These are phyloP conservation scores for Auriscalpium orientale DNA, from an alignment of 768 basidiomycete genomes.

Conservation along the genomic window DNA sequence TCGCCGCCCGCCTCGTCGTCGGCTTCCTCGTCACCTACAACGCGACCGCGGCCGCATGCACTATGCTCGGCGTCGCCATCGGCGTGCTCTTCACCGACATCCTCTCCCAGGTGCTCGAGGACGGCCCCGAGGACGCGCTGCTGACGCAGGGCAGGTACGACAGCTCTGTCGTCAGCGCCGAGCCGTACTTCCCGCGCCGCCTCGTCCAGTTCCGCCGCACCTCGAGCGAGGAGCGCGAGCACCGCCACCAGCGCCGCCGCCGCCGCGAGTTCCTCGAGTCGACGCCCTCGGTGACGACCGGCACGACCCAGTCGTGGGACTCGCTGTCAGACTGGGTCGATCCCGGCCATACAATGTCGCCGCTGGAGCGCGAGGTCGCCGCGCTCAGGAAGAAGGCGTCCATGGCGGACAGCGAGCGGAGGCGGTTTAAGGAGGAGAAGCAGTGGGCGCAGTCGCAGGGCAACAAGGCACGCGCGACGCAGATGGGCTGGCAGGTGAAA, in stretches of 20 bases:
- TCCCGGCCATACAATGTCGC: conserved; percentile 48
- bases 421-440: conserved; percentile 77
- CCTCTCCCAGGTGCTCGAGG: conserved; percentile 57
- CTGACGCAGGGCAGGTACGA: conserved; percentile 15
- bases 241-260: conserved; percentile 12
- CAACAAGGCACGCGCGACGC: conserved; percentile 62
- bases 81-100: conserved; percentile 69
- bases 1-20: conserved; percentile 53
- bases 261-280: conserved; percentile 19
- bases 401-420: conserved; percentile 74
- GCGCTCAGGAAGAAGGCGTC: conserved; percentile 69
- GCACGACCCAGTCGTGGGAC: conserved; percentile 53
- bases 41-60: conserved; percentile 45
- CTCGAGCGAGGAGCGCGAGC: neutral
- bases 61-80: conserved; percentile 57
- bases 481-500: conserved; percentile 82
- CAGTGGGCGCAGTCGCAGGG: conserved; percentile 83
- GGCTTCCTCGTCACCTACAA: conserved; percentile 56
- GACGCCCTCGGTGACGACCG: conserved; percentile 23
- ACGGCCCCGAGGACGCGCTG: conserved; percentile 26
- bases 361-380: conserved; percentile 68
- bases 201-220: conserved; percentile 10
- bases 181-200: conserved; percentile 12
- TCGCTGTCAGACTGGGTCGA: conserved; percentile 61
- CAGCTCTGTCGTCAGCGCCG: conserved; percentile 2